A percentile compares a stretch with the other conserved stretches of the same genome.
These are phyloP conservation scores for Insectozyma bohioensis DNA, from an alignment of 1,139 yeast genomes.

Conservation along the genomic window DNA sequence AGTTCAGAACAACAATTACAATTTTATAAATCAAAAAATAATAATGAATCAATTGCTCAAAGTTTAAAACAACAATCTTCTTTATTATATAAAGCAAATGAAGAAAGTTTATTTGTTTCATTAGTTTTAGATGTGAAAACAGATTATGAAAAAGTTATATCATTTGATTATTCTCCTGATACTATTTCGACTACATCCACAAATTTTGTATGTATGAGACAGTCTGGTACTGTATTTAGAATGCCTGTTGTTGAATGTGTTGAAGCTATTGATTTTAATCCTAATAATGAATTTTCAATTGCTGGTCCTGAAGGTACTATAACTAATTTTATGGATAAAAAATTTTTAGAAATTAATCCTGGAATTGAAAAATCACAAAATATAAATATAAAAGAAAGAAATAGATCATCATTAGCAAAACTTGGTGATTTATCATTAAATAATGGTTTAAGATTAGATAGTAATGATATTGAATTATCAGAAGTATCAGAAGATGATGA, in stretches of 20 bases:
- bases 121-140: constrained; percentile 75
- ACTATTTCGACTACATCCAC: constrained; percentile 44
- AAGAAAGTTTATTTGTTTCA: constrained; percentile 69
- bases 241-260: constrained; percentile 76
- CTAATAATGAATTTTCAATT: constrained; percentile 67
- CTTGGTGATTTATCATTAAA: constrained; percentile 21
- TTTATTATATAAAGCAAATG: constrained; percentile 35
- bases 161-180: constrained; percentile 80
- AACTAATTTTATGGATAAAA: constrained; percentile 33
- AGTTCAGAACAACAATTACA: constrained; percentile 1
- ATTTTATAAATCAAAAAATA: constrained; percentile 5
- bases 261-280: constrained; percentile 62
- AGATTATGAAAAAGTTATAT: constrained; percentile 75
- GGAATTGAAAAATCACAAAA: constrained; percentile 9
- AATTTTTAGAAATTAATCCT: background rate
- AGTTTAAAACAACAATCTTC: constrained; percentile 36
- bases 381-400: constrained; percentile 4
- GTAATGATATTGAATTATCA: constrained; percentile 18
- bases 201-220: constrained; percentile 78
- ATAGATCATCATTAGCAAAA: constrained; percentile 10
- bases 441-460: constrained; percentile 20
- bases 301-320: constrained; percentile 63
- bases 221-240: constrained; percentile 81
- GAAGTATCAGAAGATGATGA: constrained; percentile 32
- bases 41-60: constrained; percentile 15